Conservation (phyloP, 139 green algal genomes). For the Ostreobium quekettii region DNA sequence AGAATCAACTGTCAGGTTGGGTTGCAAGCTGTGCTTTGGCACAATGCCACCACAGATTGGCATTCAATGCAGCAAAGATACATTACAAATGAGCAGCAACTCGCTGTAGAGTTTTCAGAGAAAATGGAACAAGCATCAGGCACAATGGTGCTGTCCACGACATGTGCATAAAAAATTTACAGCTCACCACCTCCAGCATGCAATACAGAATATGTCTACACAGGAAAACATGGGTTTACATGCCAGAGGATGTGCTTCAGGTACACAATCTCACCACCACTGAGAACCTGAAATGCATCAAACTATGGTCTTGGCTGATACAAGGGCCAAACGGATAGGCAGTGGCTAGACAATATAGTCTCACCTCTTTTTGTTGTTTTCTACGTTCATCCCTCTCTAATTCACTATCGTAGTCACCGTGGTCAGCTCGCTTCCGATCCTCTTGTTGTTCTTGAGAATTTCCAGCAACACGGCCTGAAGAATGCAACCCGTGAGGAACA, state of each 20-base stretch:
- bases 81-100: too few species aligned
- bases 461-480: too few species aligned
- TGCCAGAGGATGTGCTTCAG: background rate
- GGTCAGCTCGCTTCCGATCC: too few species aligned
- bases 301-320: background rate
- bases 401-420: too few species aligned
- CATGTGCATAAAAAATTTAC: background rate
- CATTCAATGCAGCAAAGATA: too few species aligned
- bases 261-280: background rate
- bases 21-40: background rate
- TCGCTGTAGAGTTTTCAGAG: too few species aligned
- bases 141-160: background rate
- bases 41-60: background rate
- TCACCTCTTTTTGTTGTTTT: background rate
- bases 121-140: too few species aligned
- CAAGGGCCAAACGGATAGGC: background rate
- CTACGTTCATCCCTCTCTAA: background rate
- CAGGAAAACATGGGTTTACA: background rate
- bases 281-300: background rate
- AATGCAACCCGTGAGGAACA: too few species aligned
- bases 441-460: too few species aligned
- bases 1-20: background rate
- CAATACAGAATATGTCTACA: background rate
- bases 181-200: background rate
- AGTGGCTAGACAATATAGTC: background rate